Base-by-base conservation (phyloP, 208 protist species). In the Trypanosoma melophagium region DNA sequence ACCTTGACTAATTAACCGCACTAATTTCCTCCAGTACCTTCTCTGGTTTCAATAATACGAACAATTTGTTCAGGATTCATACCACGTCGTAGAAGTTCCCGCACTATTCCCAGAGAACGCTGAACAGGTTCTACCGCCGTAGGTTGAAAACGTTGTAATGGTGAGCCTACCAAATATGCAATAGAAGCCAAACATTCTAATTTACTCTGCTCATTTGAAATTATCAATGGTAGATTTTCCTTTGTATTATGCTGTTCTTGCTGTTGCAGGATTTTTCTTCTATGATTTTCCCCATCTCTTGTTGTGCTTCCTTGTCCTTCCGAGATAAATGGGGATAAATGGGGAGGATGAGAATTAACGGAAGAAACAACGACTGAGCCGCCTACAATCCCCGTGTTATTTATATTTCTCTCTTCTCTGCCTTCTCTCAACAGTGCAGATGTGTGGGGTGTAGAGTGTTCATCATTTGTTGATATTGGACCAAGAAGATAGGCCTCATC, bases 51-150 rank as follows among this genome's bases (percentile, higher is more conserved):
- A 50, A 94, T 81, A n/a, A 94, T 45, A 40, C 71, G 57, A 57
- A 94, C 75, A 31, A 94, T 59, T 8, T 87, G 77, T 38, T 94
- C 85, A 3, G 76, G 69, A 47, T 90, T 75, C 0, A 94, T 76
- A 28, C 82, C 84, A 14, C 79, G 71, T n/a, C 77, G 68, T 7
- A 94, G 73, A 21, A 94, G 66, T 64, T 81, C 83, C 13, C 59
- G 55, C 52, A 74, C 69, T 51, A 80, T 54, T 7, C 49, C 38
- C 25, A 81, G 49, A 41, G 61, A 55, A 17, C 28, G 12, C 28
- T 73, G 69, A 2, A 72, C 69, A 49, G 68, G 51, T 19, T 68
- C 74, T 19, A 52, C 49, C 5, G 67, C 60, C 0, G 69, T 56
- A 13, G 81, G 77, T 60, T 90, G 80, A 35, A 71, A 60, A 3